These are phyloP conservation scores for Teratosphaeria pseudoeucalypti DNA, from an alignment of 2,329 filamentous ascomycete genomes.

Conservation along the genomic window DNA sequence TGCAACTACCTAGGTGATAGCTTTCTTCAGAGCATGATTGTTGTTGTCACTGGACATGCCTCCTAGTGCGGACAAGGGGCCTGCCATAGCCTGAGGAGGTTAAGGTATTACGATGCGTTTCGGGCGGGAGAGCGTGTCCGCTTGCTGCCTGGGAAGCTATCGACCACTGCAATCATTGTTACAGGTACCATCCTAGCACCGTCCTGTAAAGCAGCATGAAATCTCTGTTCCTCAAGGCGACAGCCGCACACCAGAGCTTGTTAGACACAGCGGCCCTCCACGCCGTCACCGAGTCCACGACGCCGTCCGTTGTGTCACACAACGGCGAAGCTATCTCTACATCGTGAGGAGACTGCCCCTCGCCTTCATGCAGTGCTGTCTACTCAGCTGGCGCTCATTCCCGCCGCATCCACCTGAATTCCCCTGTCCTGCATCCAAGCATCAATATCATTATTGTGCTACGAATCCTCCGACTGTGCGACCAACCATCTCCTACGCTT, in stretches of 20 bases:
- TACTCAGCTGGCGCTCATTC: conserved; percentile 7
- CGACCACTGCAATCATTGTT: neutral
- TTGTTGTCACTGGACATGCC: too few species aligned
- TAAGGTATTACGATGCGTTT: neutral
- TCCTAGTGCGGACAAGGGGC: neutral
- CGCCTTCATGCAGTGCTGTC: conserved; percentile 8
- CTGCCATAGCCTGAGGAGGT: neutral
- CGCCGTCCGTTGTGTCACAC: conserved; percentile 4
- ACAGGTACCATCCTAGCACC: neutral
- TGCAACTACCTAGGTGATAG: neutral
- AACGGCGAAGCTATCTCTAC: conserved; percentile 4
- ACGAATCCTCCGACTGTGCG: conserved; percentile 19
- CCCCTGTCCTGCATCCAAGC: conserved; percentile 5
- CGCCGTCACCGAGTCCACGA: neutral
- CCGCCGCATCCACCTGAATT: neutral
- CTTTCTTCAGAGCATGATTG: neutral
- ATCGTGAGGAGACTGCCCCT: conserved; percentile 5
- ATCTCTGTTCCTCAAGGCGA: neutral
- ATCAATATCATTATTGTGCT: conserved; percentile 21
- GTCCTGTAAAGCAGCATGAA: neutral
- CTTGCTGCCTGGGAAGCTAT: neutral
- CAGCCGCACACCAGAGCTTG: conserved; percentile 1
- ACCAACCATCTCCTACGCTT: conserved; percentile 19
- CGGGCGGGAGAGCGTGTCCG: neutral
- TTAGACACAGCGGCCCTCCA: neutral